Evolutionary conservation across 1,284 basidiomycete genomes (phyloP).

Genomic region (Trichosporon sp.): DNA sequence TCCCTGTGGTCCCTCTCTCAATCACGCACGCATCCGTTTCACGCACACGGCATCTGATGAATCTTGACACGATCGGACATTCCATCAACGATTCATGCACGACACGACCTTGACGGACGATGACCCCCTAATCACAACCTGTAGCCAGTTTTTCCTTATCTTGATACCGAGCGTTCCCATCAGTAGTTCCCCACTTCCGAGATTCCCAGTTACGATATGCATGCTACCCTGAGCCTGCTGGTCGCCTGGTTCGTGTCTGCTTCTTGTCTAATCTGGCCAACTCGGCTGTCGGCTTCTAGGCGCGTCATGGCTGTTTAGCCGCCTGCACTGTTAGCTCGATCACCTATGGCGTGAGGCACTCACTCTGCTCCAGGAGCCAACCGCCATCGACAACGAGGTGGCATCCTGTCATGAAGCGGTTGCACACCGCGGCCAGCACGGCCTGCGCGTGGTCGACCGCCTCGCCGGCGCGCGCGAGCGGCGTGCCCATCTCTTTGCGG

Average conservation of each 20-base stretch:
- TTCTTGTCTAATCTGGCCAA: background rate
- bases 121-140: background rate
- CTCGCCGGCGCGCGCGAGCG: conserved; percentile 42
- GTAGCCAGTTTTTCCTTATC: background rate
- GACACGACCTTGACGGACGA: background rate
- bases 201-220: background rate
- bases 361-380: conserved; percentile 39
- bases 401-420: conserved; percentile 44
- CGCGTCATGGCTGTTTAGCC: too few species aligned
- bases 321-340: too few species aligned
- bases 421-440: conserved; percentile 21
- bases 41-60: background rate
- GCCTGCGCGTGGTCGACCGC: conserved; percentile 46
- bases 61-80: background rate
- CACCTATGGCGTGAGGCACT: too few species aligned
- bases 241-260: background rate
- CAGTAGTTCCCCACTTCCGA: background rate
- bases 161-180: background rate
- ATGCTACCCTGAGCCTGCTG: background rate
- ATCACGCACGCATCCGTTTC: background rate
- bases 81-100: background rate
- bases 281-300: background rate
- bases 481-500: conserved; percentile 37
- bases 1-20: too few species aligned
- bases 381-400: conserved; percentile 46